Conservation (phyloP, 2,329 filamentous ascomycete species). For the Xylariales sp. region DNA sequence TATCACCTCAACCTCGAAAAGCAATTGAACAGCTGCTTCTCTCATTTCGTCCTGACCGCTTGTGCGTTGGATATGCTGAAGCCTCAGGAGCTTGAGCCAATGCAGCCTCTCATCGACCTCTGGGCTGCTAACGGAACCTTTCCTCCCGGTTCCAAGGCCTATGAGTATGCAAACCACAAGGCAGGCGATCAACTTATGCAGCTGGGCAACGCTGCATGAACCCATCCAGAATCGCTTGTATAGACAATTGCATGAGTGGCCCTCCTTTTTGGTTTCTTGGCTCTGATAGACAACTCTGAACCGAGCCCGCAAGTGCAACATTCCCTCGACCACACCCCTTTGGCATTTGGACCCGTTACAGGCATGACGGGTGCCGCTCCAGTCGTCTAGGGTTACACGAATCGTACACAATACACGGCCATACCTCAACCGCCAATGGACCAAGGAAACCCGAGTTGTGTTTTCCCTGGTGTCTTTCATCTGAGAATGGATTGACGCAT, state of each 20-base stretch:
- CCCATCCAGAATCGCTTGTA: neutral
- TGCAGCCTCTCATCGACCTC: conserved; percentile 89
- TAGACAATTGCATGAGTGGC: neutral
- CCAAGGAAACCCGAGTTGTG: too few species aligned
- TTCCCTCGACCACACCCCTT: too few species aligned
- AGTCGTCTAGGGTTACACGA: too few species aligned
- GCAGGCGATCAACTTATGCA: conserved; percentile 57
- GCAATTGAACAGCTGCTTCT: conserved; percentile 82
- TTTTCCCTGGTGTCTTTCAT: too few species aligned
- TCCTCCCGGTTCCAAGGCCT: conserved; percentile 67
- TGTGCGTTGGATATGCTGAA: conserved; percentile 80
- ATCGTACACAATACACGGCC: too few species aligned
- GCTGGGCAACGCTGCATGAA: conserved; percentile 26
- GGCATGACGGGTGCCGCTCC: too few species aligned
- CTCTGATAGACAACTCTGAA: too few species aligned
- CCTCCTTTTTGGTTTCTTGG: too few species aligned
- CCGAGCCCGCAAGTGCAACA: too few species aligned
- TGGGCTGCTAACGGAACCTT: conserved; percentile 88
- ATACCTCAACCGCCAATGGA: too few species aligned
- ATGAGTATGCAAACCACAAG: conserved; percentile 58
- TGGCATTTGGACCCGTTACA: too few species aligned
- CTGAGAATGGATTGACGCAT: too few species aligned
- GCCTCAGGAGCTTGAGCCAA: conserved; percentile 87
- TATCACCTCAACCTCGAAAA: conserved; percentile 79
- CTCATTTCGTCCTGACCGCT: conserved; percentile 76